Evolutionary conservation across 2,329 filamentous ascomycete genomes (phyloP), one percentile per base, ranked within the genome.

Genomic region (Colletotrichum orchidophilum): DNA sequence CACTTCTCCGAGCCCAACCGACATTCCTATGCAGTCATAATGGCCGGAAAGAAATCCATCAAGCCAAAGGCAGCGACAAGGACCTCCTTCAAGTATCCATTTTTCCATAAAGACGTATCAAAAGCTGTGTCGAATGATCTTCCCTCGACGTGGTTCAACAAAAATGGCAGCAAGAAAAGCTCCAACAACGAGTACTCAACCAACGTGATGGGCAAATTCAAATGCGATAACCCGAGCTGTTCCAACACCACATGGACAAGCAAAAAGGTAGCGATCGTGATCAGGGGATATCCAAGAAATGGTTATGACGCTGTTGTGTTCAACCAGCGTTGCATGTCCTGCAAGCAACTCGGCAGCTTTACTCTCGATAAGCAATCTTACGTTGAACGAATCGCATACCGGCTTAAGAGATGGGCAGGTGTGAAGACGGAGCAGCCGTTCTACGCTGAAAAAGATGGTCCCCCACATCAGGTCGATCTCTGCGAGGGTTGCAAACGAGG

Each of bases 401-500:
- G 82, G 1, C 73, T 84, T 5, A 82, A 80, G 71, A 79, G 76
- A 46, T 83, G 81, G 82, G 75, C 73, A 5, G 78, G 78, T 0
- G 54, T 83, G 1, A 2, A 60, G 2, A 58, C 77, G 49, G 73
- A 77, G 5, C 29, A 0, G 6, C 75, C 68, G 0, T 5, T 1
- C 0, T 75, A 73, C 50, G 6, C 6, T 0, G 15, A 9, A 0
- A 65, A 65, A 2, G 35, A 60, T 0, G 49, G 66, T 0, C 75
- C 52, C 11, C 76, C 79, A 1, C 81, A 84, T 35, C 50, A 77
- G 53, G 6, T 0, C 0, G 18, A 59, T 0, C 69, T 82, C 1
- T 84, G 82, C 35, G 81, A 83, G 68, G 82, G 81, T 0, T 83
- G 81, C 60, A 82, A 76, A 66, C 66, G 66, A 33, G 80, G 79